phyloP scores from a whole-genome alignment of 2,329 filamentous ascomycete genomes.

The Alternaria gansuensis region DNA sequence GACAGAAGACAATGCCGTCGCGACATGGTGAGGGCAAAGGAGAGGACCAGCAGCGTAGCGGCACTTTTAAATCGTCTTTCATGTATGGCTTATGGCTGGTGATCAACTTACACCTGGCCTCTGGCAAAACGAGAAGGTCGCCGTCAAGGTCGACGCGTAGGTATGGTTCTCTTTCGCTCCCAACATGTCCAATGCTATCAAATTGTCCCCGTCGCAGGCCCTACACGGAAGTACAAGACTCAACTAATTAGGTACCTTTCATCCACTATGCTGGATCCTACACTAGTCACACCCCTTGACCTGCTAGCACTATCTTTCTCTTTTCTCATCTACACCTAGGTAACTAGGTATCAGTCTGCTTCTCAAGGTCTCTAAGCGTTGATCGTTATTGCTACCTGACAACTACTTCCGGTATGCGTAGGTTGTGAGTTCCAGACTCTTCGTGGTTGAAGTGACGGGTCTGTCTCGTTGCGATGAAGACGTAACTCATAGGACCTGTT shows the following conservation, averaged over 20 bases:
- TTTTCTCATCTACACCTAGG: background rate
- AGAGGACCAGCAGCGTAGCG: background rate
- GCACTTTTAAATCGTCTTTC: background rate
- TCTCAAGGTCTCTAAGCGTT: constrained; percentile 14
- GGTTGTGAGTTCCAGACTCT: constrained; percentile 27
- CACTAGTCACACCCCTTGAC: constrained; percentile 19
- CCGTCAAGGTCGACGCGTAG: background rate
- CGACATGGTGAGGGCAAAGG: background rate
- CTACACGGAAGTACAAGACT: background rate
- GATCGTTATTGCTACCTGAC: constrained; percentile 25
- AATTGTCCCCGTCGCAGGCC: background rate
- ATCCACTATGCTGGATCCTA: constrained; percentile 26
- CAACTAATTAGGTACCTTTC: constrained; percentile 22
- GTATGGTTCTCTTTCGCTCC: background rate
- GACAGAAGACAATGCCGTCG: constrained; percentile 4
- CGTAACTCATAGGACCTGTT: background rate
- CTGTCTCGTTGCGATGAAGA: constrained; percentile 20
- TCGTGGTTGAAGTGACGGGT: constrained; percentile 22
- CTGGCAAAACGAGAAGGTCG: background rate
- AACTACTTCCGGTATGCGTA: constrained; percentile 38
- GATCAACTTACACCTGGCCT: background rate
- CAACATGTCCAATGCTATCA: background rate
- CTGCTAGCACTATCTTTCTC: constrained; percentile 19
- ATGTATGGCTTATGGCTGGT: background rate
- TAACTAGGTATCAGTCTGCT: constrained; percentile 9